phyloP scores from a whole-genome alignment of 2,329 filamentous ascomycete species.

The Verticillium nubilum region DNA sequence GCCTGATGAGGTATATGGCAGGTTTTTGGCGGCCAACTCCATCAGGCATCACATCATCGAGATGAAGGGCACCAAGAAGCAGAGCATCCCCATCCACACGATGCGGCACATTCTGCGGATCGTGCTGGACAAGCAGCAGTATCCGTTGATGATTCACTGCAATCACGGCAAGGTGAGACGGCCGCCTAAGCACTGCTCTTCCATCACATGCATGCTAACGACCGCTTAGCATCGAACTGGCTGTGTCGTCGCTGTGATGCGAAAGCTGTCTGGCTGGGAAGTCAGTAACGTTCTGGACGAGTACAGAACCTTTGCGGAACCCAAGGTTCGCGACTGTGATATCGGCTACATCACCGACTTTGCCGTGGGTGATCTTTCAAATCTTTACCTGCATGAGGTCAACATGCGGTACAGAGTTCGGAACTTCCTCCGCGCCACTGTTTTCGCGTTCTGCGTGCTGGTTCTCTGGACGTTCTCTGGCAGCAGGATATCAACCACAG shows the following conservation, averaged over 20 bases:
- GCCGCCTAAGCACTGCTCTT: not conserved
- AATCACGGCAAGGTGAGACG: constrained; percentile 73
- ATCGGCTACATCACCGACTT: constrained; percentile 52
- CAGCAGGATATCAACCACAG: constrained; percentile 17
- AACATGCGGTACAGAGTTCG: constrained; percentile 20
- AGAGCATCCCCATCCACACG: constrained; percentile 57
- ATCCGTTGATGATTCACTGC: constrained; percentile 84
- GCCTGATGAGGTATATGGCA: constrained; percentile 40
- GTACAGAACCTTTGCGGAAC: constrained; percentile 61
- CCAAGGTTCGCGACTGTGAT: constrained; percentile 56
- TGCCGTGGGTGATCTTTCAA: constrained; percentile 30
- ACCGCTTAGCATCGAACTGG: constrained; percentile 70
- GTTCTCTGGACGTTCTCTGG: constrained; percentile 37
- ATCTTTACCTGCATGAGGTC: constrained; percentile 24
- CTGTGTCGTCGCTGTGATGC: constrained; percentile 76
- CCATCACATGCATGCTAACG: constrained; percentile 4
- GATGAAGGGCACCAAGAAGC: constrained; percentile 85
- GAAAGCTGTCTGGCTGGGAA: constrained; percentile 67
- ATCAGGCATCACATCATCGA: constrained; percentile 72
- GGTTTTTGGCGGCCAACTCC: constrained; percentile 59
- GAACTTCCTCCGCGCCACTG: constrained; percentile 35
- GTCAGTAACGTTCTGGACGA: constrained; percentile 60
- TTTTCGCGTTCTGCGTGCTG: constrained; percentile 35
- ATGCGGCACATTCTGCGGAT: constrained; percentile 69
- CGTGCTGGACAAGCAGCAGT: constrained; percentile 65